A percentile compares a stretch with the other conserved stretches of the same genome.
phyloP scores from a whole-genome alignment of 139 green algal genomes.

The Chlorella vulgaris region DNA sequence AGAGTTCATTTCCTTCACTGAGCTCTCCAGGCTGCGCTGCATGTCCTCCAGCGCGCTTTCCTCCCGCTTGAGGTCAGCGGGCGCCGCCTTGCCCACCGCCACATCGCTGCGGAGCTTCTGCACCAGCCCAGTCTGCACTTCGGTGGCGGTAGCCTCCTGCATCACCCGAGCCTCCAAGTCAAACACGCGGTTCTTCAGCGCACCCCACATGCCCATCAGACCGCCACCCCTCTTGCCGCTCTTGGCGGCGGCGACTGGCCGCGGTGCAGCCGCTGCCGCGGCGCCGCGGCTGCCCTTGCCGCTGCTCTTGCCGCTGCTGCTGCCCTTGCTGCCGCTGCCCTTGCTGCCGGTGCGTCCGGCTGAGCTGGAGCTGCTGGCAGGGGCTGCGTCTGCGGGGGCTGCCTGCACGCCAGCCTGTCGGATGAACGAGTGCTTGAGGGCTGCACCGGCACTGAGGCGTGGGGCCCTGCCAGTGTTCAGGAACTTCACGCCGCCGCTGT shows the following conservation, averaged over 20 bases:
- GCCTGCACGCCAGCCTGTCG: neutral
- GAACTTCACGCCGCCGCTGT: constrained; percentile 62
- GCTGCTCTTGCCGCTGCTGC: neutral
- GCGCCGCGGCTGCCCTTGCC: constrained; percentile 1
- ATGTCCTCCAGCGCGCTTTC: constrained; percentile 31
- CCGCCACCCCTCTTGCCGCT: constrained; percentile 21
- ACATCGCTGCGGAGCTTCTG: constrained; percentile 40
- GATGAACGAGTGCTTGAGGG: constrained; percentile 64
- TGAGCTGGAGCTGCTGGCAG: neutral
- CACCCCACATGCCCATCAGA: constrained; percentile 13
- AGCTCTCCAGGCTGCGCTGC: constrained; percentile 16
- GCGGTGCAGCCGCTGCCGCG: neutral
- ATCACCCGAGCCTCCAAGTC: constrained; percentile 77
- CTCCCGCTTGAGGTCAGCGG: constrained; percentile 21
- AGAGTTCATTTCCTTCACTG: constrained; percentile 24
- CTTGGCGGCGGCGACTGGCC: neutral
- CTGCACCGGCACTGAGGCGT: constrained; percentile 46
- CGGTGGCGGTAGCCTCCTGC: constrained; percentile 45
- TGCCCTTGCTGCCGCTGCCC: neutral
- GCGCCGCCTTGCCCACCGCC: constrained; percentile 20
- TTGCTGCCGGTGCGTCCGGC: constrained; percentile 15
- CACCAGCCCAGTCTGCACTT: constrained; percentile 50
- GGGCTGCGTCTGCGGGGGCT: neutral
- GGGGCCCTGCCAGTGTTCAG: constrained; percentile 37
- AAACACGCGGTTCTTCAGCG: constrained; percentile 52